A percentile compares a stretch with the other conserved stretches of the same genome.
phyloP scores from a whole-genome alignment of 2,329 filamentous ascomycete genomes.

The Coleophoma cylindrospora region DNA sequence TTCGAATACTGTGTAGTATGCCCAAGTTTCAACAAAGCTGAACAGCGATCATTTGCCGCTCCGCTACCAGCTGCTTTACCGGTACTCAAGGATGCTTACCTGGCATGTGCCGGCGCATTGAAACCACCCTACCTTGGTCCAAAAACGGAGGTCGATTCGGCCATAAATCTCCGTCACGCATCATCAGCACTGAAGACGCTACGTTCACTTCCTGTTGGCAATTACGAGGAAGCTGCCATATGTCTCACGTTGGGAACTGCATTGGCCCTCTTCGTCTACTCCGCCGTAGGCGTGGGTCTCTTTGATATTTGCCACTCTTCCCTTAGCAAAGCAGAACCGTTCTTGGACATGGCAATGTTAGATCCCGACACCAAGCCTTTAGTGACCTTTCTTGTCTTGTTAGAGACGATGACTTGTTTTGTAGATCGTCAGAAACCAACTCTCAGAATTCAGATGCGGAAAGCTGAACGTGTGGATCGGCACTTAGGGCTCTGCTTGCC shows the following conservation, averaged over 20 bases:
- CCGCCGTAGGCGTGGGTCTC: conserved; percentile 21
- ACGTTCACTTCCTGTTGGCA: conserved; percentile 15
- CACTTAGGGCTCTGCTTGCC: conserved; percentile 21
- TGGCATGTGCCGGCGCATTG: conserved; percentile 19
- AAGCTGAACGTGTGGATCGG: conserved; percentile 11
- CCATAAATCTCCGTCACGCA: conserved; percentile 10
- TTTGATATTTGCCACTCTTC: conserved; percentile 14
- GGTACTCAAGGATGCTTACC: conserved; percentile 21
- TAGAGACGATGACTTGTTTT: conserved; percentile 23
- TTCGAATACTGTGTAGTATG: conserved; percentile 16
- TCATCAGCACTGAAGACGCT: conserved; percentile 17
- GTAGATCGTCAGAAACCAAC: conserved; percentile 20
- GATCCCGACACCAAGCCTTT: conserved; percentile 12
- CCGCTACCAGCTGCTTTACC: conserved; percentile 11
- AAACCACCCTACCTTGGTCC: conserved; percentile 12
- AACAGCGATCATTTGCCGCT: conserved; percentile 12
- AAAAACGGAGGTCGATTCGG: conserved; percentile 3
- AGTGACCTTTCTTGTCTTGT: conserved; percentile 16
- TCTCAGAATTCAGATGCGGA: conserved; percentile 8
- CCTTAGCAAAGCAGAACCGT: conserved; percentile 15
- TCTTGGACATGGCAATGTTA: conserved; percentile 4
- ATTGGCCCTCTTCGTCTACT: conserved; percentile 20
- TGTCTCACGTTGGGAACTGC: conserved; percentile 17
- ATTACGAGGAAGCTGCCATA: conserved; percentile 13
- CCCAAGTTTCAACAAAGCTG: conserved; percentile 15